Evolutionary conservation across 805 yeast species (phyloP), one percentile per base, ranked within the genome.

Genomic region (Torulaspora franciscae): DNA sequence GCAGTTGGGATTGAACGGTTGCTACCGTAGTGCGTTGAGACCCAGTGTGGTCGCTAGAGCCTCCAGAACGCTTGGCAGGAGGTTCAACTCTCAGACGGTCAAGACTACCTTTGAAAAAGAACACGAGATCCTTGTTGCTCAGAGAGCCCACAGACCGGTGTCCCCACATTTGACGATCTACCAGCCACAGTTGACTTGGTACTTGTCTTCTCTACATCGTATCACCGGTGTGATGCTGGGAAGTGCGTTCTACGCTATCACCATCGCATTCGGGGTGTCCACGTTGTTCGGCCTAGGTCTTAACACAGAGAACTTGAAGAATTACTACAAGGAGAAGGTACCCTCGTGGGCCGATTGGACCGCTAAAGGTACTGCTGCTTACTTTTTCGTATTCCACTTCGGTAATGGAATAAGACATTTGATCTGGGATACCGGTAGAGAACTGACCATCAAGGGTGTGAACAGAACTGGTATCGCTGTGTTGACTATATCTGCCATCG

Each of bases 91-190:
- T 11, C 38, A 38, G 17, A 29, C 49, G 7, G 47, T 46, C 23
- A 47, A 40, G 37, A 47, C 54, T 15, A 49, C 40, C n/a, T 35
- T 45, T 33, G 77, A 70, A 22, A 79, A 79, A 55, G 95, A 85
- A 58, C 76, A 84, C 54, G 76, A 76, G 28, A 74, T 89, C 45
- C 76, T 91, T 50, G 75, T 79, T 45, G 80, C 81, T 43, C 98
- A 91, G 74, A 81, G 99, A 68, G 77, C 74, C 54, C 77, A 80
- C 71, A 83, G 99, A 71, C 98, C 98, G 27, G 69, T 77, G 11
- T 88, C 96, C 25, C 98, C 98, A 45, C 95, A 91, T 67, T 74
- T 91, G 62, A 71, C 81, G 50, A 90, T 93, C 64, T 91, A 91
- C 73, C 76, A 90, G 72, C 95, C 95, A 35, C 97, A 93, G 72